These are phyloP conservation scores for Graphilbum sp. DNA, from an alignment of 2,329 filamentous ascomycete species.

Conservation along the genomic window DNA sequence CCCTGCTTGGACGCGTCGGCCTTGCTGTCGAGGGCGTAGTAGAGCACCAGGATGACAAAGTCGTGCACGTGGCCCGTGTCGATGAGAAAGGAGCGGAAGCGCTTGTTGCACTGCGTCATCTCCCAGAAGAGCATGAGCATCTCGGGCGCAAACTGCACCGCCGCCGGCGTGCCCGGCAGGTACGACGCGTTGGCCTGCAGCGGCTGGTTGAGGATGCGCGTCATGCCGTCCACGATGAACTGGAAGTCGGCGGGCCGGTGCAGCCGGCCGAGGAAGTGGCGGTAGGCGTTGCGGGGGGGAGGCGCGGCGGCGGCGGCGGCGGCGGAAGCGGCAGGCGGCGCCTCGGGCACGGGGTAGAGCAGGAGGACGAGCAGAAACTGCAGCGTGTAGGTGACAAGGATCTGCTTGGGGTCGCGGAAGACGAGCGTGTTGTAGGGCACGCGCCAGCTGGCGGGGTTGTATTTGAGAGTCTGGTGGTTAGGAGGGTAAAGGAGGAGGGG, in stretches of 20 bases:
- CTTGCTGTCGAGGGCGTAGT: conserved; percentile 84
- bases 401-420: conserved; percentile 79
- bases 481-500: too few relatives aligned
- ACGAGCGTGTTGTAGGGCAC: conserved; percentile 88
- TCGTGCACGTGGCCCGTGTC: conserved; percentile 89
- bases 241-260: conserved; percentile 95
- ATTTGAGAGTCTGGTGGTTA: conserved; percentile 88
- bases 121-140: conserved; percentile 98
- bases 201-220: conserved; percentile 78
- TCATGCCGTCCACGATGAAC: conserved; percentile 91
- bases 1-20: conserved; percentile 78
- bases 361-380: conserved; percentile 78
- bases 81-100: conserved; percentile 91
- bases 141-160: conserved; percentile 78
- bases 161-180: conserved; percentile 66
- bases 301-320: conserved; percentile 20
- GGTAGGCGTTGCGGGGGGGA: conserved; percentile 61
- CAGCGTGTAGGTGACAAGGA: conserved; percentile 78
- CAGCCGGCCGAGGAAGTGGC: conserved; percentile 77
- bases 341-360: conserved; percentile 76
- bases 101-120: conserved; percentile 89
- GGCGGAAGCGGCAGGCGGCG: too few relatives aligned
- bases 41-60: conserved; percentile 77
- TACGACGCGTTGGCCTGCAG: conserved; percentile 80
- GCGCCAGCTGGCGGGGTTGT: conserved; percentile 86